These are phyloP conservation scores for Podospora anserina DNA, from an alignment of 495 filamentous ascomycete species.

Conservation along the genomic window DNA sequence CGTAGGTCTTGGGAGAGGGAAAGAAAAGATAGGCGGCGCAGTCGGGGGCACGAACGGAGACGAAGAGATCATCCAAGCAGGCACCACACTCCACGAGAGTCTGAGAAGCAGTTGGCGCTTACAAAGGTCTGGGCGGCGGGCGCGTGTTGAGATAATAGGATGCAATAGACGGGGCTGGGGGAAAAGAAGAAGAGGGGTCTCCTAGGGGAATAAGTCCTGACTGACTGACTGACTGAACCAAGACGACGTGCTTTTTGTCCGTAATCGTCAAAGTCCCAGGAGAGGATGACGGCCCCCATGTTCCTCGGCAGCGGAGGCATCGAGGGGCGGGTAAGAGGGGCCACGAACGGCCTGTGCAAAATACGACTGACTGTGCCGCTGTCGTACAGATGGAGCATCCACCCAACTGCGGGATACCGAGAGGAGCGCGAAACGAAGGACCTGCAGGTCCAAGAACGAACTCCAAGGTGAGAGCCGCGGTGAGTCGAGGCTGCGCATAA, in stretches of 20 bases:
- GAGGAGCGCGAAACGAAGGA: background rate
- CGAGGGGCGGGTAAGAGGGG: background rate
- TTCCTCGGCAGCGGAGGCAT: background rate
- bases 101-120: background rate
- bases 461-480: background rate
- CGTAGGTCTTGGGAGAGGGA: background rate
- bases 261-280: background rate
- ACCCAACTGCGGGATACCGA: slow-evolving; percentile 4
- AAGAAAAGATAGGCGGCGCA: background rate
- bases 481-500: background rate
- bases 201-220: background rate
- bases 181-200: background rate
- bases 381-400: slow-evolving; percentile 5
- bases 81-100: background rate
- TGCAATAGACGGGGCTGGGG: background rate
- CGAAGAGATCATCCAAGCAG: background rate
- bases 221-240: background rate
- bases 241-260: background rate
- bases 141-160: background rate
- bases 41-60: background rate
- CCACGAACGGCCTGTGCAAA: background rate
- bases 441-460: background rate
- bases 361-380: slow-evolving; percentile 12
- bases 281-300: background rate
- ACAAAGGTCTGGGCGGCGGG: background rate